Conservation (phyloP, 1,284 basidiomycete genomes). For the Laetiporus sulphureus region DNA sequence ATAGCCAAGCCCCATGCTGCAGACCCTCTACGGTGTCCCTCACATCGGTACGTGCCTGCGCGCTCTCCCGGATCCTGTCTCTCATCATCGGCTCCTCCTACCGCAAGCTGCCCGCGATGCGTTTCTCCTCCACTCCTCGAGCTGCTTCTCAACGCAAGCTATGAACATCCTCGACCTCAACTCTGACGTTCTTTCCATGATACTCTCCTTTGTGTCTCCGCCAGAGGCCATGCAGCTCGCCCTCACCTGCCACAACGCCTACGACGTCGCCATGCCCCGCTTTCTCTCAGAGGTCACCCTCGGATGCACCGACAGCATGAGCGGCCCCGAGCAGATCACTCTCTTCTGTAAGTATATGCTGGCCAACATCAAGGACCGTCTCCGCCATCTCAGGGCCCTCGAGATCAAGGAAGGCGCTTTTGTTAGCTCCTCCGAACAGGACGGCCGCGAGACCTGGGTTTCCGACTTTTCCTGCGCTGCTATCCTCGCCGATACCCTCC, state of each 20-base stretch:
- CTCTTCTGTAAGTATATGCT: constrained; percentile 12
- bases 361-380: constrained; percentile 6
- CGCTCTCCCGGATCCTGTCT: too few species aligned
- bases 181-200: constrained; percentile 7
- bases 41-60: too few species aligned
- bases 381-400: constrained; percentile 14
- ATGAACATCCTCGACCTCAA: constrained; percentile 7
- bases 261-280: constrained; percentile 7
- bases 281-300: constrained; percentile 9
- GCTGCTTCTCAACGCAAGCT: too few species aligned
- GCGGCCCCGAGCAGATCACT: constrained; percentile 1
- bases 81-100: too few species aligned
- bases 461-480: constrained; percentile 17
- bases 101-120: too few species aligned
- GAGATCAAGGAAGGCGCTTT: constrained; percentile 18
- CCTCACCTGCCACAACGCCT: constrained; percentile 7
- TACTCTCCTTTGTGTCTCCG: constrained; percentile 6
- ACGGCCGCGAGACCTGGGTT: constrained; percentile 10
- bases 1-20: too few species aligned
- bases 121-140: too few species aligned
- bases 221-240: constrained; percentile 7
- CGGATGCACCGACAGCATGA: background rate
- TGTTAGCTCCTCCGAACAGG: constrained; percentile 9
- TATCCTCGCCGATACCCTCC: constrained; percentile 15
- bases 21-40: too few species aligned